Conservation (phyloP, 164 flowering plant species). For the Annona squamosa region DNA sequence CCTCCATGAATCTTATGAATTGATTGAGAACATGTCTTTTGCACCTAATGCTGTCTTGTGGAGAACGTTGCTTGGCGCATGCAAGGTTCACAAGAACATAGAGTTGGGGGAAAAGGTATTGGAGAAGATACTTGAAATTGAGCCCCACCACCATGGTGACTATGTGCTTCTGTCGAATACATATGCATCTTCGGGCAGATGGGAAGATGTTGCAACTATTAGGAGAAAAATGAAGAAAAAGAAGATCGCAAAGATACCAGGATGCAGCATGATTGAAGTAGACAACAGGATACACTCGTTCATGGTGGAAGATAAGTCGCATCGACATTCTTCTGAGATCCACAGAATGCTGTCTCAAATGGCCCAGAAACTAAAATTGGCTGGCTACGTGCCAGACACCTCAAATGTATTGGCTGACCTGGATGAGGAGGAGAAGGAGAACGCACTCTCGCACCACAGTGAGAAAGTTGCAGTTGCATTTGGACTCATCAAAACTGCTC, state of each 20-base stretch:
- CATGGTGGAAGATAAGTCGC: slow-evolving; percentile 4
- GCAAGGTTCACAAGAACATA: slow-evolving; percentile 14
- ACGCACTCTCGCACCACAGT: slow-evolving; percentile 43
- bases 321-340: slow-evolving; percentile 1
- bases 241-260: slow-evolving; percentile 3
- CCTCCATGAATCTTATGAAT: slow-evolving; percentile 16
- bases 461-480: slow-evolving; percentile 59
- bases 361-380: slow-evolving; percentile 7
- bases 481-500: slow-evolving; percentile 30
- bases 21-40: slow-evolving; percentile 16
- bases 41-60: slow-evolving; percentile 17
- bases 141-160: slow-evolving; percentile 15
- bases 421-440: slow-evolving; percentile 28
- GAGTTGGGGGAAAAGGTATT: slow-evolving; percentile 13
- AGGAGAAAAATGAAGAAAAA: slow-evolving; percentile 9
- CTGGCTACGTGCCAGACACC: slow-evolving; percentile 8
- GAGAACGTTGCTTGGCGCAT: slow-evolving; percentile 16
- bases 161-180: slow-evolving; percentile 7
- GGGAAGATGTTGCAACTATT: slow-evolving; percentile 1
- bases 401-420: slow-evolving; percentile 1
- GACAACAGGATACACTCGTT: slow-evolving; percentile 4
- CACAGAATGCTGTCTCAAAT: slow-evolving; percentile 5
- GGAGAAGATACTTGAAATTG: slow-evolving; percentile 13
- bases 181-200: slow-evolving; percentile 4
- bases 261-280: slow-evolving; percentile 7